phyloP scores from a whole-genome alignment of 345 rosid species.

The Pistacia vera region DNA sequence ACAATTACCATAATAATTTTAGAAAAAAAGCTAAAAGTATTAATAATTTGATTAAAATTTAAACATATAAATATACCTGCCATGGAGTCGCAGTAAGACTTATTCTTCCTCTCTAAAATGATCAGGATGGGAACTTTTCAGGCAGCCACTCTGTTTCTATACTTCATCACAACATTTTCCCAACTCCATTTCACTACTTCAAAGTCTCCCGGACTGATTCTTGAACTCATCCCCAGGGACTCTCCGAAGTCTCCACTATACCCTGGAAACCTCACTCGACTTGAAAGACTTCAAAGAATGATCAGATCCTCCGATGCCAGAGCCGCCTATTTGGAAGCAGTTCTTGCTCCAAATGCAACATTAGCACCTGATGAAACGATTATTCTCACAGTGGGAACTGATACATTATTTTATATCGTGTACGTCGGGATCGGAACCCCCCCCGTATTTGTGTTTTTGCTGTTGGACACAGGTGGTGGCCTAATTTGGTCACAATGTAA shows the following conservation, averaged over 20 bases:
- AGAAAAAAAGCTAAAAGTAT: too few species aligned
- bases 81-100: too few species aligned
- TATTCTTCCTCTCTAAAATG: too few species aligned
- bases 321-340: background rate
- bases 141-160: background rate
- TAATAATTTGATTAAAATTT: too few species aligned
- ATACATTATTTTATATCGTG: background rate
- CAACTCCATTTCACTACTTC: background rate
- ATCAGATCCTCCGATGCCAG: background rate
- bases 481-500: slow-evolving; percentile 27
- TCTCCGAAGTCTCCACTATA: background rate
- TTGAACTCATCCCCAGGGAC: background rate
- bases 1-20: too few species aligned
- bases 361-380: background rate
- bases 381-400: background rate
- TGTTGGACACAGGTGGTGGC: slow-evolving; percentile 19
- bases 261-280: background rate
- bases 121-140: too few species aligned
- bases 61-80: too few species aligned
- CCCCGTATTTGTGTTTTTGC: background rate
- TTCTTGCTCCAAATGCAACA: background rate
- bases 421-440: slow-evolving; percentile 15
- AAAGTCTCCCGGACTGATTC: background rate
- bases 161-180: background rate
- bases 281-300: background rate